Evolutionary conservation across 305 asterid genomes (phyloP).

Genomic region (Fraxinus floribunda): DNA sequence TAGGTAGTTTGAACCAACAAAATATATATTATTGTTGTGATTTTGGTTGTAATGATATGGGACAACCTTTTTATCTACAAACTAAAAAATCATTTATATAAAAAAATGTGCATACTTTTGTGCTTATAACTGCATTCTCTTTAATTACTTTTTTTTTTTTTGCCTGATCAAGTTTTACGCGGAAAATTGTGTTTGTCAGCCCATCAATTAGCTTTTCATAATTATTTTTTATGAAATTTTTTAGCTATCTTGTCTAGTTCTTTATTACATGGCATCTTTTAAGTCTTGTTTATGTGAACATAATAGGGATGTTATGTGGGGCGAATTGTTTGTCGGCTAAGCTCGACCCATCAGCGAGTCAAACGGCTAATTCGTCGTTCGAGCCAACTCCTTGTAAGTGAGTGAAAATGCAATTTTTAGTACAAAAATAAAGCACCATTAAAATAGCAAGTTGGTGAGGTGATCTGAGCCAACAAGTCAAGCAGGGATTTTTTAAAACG

Average conservation of each 20-base stretch:
- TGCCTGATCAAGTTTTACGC: not conserved
- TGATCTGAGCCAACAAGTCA: too few species aligned
- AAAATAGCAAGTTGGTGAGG: not conserved
- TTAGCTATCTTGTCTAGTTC: too few species aligned
- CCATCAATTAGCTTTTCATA: conserved; percentile 9
- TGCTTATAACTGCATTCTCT: not conserved
- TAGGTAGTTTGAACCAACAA: not conserved
- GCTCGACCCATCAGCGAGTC: not conserved
- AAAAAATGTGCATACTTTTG: conserved; percentile 14
- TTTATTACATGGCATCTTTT: too few species aligned
- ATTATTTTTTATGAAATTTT: not conserved
- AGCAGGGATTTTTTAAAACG: too few species aligned
- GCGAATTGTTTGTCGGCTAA: not conserved
- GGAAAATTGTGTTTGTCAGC: conserved; percentile 19
- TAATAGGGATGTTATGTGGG: not conserved
- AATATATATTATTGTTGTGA: not conserved
- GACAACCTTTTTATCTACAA: conserved; percentile 34
- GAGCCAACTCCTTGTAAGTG: not conserved
- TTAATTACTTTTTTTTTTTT: not conserved
- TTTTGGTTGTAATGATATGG: conserved; percentile 28
- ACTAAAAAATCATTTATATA: conserved; percentile 7
- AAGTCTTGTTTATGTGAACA: not conserved
- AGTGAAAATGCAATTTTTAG: not conserved
- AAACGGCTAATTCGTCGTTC: too few species aligned
- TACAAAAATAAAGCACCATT: too few species aligned